A percentile compares a stretch with the other conserved stretches of the same genome.
phyloP scores from a whole-genome alignment of 176 grass and related monocot genomes.

The Lolium perenne region DNA sequence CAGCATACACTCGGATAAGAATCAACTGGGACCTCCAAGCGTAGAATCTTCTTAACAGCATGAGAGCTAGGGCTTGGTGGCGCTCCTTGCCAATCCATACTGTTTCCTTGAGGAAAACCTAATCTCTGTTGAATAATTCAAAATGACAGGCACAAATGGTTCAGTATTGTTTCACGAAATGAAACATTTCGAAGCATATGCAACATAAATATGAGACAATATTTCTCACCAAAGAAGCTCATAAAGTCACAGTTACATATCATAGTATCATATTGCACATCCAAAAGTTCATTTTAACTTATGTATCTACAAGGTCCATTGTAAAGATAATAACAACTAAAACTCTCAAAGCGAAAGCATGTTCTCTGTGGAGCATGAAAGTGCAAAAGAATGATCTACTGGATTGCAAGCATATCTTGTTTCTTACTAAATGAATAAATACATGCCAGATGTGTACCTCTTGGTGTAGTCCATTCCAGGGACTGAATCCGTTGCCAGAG shows the following conservation, averaged over 20 bases:
- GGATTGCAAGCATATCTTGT: slow-evolving; percentile 15
- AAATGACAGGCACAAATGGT: slow-evolving; percentile 38
- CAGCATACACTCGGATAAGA: slow-evolving; percentile 78
- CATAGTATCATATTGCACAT: slow-evolving; percentile 1
- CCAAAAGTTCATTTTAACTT: slow-evolving; percentile 12
- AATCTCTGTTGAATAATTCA: slow-evolving; percentile 59
- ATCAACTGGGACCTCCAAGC: slow-evolving; percentile 88
- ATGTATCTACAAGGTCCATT: slow-evolving; percentile 19
- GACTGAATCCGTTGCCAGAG: slow-evolving; percentile 65
- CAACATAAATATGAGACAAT: slow-evolving; percentile 5
- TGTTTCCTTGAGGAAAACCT: slow-evolving; percentile 85
- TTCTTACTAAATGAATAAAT: not conserved
- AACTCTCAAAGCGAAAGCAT: slow-evolving; percentile 20
- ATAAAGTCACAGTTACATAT: slow-evolving; percentile 9
- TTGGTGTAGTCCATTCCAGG: slow-evolving; percentile 65
- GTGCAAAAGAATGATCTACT: slow-evolving; percentile 16
- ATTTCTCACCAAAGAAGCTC: not conserved
- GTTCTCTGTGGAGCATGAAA: slow-evolving; percentile 23
- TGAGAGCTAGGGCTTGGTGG: slow-evolving; percentile 86
- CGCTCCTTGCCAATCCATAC: slow-evolving; percentile 90
- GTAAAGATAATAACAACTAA: slow-evolving; percentile 12
- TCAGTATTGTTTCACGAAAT: slow-evolving; percentile 24
- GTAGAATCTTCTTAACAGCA: slow-evolving; percentile 88
- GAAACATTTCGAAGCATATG: slow-evolving; percentile 14
- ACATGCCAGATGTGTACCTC: slow-evolving; percentile 52